A percentile compares a stretch with the other conserved stretches of the same genome.
Conservation (phyloP, 2,329 filamentous ascomycete genomes). For the Aspergillus sp. region DNA sequence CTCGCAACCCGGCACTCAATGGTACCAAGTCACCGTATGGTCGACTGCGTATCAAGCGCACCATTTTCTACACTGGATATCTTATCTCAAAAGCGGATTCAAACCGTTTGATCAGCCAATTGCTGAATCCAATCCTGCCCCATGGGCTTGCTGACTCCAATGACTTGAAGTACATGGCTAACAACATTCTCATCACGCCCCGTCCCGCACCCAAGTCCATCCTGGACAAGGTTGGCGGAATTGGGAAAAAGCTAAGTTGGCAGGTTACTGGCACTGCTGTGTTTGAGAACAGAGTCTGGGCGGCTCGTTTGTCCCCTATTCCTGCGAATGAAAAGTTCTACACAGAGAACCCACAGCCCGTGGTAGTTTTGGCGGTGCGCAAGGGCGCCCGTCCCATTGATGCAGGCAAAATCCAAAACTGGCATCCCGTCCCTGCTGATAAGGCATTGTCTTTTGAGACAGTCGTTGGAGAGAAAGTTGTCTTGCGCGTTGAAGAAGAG, state of each 20-base stretch:
- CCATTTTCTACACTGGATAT: slow-evolving; percentile 89
- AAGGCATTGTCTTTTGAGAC: slow-evolving; percentile 75
- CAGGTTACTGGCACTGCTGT: slow-evolving; percentile 71
- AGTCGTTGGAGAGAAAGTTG: slow-evolving; percentile 78
- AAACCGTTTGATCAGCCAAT: slow-evolving; percentile 60
- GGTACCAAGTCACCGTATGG: slow-evolving; percentile 39
- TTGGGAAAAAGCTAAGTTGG: slow-evolving; percentile 80
- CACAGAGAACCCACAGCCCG: slow-evolving; percentile 72
- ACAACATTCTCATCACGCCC: slow-evolving; percentile 85
- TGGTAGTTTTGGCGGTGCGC: slow-evolving; percentile 76
- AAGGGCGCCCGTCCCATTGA: slow-evolving; percentile 74
- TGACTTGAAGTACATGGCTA: slow-evolving; percentile 77
- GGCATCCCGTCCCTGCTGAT: slow-evolving; percentile 70
- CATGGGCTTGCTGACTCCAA: slow-evolving; percentile 55
- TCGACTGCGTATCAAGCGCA: slow-evolving; percentile 72
- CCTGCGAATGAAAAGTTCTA: slow-evolving; percentile 63
- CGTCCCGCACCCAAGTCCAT: slow-evolving; percentile 68
- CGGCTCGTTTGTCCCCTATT: slow-evolving; percentile 70
- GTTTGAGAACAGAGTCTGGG: slow-evolving; percentile 81
- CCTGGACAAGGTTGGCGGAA: slow-evolving; percentile 77
- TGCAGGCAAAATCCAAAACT: slow-evolving; percentile 74
- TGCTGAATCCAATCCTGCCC: slow-evolving; percentile 59
- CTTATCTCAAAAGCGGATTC: slow-evolving; percentile 70
- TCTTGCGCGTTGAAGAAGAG: slow-evolving; percentile 76
- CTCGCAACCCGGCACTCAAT: slow-evolving; percentile 27